Evolutionary conservation across 2,329 filamentous ascomycete species (phyloP).

Genomic region (Ceratocystis cacaofunesta): DNA sequence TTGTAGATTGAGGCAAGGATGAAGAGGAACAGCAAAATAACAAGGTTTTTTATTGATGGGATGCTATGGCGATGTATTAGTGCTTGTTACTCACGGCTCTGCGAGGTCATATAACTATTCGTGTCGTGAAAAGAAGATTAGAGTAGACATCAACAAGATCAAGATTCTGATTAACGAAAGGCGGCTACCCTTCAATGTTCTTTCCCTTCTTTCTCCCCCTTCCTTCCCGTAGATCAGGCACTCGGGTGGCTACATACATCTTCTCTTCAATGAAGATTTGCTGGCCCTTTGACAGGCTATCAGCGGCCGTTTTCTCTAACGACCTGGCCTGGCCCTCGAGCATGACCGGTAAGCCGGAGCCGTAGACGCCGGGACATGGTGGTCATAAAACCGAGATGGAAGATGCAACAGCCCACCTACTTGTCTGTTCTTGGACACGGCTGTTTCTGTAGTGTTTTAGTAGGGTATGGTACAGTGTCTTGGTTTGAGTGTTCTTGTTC

Average conservation of each 20-base stretch:
- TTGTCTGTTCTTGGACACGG: too few species aligned
- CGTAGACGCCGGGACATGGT: neutral
- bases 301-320: too few species aligned
- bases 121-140: too few species aligned
- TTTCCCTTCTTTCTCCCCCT: neutral
- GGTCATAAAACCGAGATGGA: neutral
- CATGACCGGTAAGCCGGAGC: neutral
- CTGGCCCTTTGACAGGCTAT: neutral
- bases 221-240: slow-evolving; percentile 3
- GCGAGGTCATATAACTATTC: too few species aligned
- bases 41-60: too few species aligned
- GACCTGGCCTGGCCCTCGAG: too few species aligned
- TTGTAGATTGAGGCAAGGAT: too few species aligned
- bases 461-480: neutral
- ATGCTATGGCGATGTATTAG: too few species aligned
- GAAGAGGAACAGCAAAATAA: too few species aligned
- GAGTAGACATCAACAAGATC: too few species aligned
- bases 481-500: neutral
- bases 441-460: neutral
- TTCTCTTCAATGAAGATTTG: neutral
- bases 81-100: too few species aligned
- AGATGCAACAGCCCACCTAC: neutral
- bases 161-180: neutral
- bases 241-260: neutral
- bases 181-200: neutral